These are phyloP conservation scores for Aspergillus steynii DNA, from an alignment of 495 filamentous ascomycete species.

Conservation along the genomic window DNA sequence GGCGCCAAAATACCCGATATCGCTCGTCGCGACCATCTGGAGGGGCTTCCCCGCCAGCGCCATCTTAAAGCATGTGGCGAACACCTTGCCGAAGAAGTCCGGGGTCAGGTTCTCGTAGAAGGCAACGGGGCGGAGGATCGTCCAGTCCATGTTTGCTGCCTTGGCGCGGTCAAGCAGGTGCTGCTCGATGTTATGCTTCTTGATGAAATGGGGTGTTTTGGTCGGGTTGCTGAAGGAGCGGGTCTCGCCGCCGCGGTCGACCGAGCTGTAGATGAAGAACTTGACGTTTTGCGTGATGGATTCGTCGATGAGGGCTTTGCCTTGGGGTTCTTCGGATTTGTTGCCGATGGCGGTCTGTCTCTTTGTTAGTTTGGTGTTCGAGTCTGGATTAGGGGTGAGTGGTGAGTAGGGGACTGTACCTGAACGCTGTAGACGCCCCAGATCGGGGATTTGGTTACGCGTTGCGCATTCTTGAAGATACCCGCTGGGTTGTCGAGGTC, in stretches of 20 bases:
- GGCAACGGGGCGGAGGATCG: constrained; percentile 60
- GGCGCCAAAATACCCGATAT: constrained; percentile 65
- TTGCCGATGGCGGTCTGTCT: too few relatives aligned
- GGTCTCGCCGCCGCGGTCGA: constrained; percentile 62
- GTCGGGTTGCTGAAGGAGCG: constrained; percentile 56
- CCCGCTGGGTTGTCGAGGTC: constrained; percentile 49
- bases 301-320: constrained; percentile 60
- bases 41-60: constrained; percentile 50
- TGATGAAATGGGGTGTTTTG: constrained; percentile 58
- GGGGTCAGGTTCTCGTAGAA: constrained; percentile 68
- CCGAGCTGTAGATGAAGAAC: constrained; percentile 64
- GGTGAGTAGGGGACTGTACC: not conserved
- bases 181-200: constrained; percentile 64
- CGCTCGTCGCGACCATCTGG: constrained; percentile 56
- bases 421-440: constrained; percentile 56
- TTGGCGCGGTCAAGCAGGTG: constrained; percentile 47
- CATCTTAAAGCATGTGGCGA: constrained; percentile 51
- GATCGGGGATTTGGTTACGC: constrained; percentile 40
- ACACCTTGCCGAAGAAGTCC: constrained; percentile 57
- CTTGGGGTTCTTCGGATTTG: constrained; percentile 41
- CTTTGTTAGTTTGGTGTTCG: too few relatives aligned
- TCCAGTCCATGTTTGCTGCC: constrained; percentile 51
- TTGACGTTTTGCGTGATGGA: constrained; percentile 55
- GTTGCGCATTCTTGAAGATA: constrained; percentile 54
- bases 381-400: too few relatives aligned